Evolutionary conservation across 2,329 filamentous ascomycete genomes (phyloP), one percentile per base, ranked within the genome.

Genomic region (Colletotrichum noveboracense): DNA sequence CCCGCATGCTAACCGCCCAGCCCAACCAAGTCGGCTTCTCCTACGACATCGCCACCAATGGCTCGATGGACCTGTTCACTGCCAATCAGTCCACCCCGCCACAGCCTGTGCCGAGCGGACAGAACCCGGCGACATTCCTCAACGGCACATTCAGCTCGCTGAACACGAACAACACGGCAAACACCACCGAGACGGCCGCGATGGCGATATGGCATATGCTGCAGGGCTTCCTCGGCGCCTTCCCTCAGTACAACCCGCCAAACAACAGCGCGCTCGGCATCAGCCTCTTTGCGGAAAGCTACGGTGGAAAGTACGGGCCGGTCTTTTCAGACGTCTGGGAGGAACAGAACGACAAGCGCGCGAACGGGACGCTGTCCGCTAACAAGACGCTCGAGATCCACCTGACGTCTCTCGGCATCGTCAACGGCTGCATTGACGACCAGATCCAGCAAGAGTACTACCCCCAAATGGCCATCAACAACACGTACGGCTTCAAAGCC

Each of bases 11-110:
- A 18, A 82, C 81, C 70, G 8, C 79, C 4, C 80, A 95, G 90
- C 93, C 93, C 28, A 92, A 93, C 76, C 92, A 95, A 83, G 91
- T 95, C 65, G 91, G 91, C 30, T 92, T 94, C 78, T 94, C 92
- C 3, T 92, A 91, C 80, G 94, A 95, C 80, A 88, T 87, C 30
- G 85, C 89, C 9, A 91, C 89, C 10, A 93, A 95, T 79, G 89
- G 90, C 18, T 92, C 92, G 8, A 80, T 92, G 26, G 84, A 91
- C 75, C 83, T 91, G 52, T 77, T 87, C 38, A 85, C 84, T 4
- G 83, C 82, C 48, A 81, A 83, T 14, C 80, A 87, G 38, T 85
- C 84, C 61, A 82, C 86, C 16, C 84, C 73, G 10, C 81, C 80
- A 24, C 82, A 80, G 5, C 77, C 81, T 1, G 62, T 79, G 8